Percentiles rank a stretch among this genome's conserved stretches.
These are phyloP conservation scores for Sporisorium sorghi DNA, from an alignment of 1,284 basidiomycete species.

Conservation along the genomic window DNA sequence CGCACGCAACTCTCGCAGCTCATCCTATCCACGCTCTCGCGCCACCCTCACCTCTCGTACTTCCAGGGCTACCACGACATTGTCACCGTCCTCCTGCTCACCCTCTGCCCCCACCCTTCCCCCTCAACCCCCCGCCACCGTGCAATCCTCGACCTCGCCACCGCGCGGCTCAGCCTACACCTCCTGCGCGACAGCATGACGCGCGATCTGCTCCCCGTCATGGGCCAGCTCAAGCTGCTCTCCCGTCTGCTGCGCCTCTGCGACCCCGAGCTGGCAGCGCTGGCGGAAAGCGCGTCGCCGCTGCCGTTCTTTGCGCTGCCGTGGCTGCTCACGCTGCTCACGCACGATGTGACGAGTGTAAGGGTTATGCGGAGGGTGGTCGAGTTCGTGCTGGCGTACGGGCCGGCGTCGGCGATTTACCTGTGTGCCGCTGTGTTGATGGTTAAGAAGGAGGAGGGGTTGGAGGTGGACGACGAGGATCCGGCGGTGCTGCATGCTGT, in stretches of 20 bases:
- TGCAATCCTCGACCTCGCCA: constrained; percentile 26
- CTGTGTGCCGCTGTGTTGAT: constrained; percentile 77
- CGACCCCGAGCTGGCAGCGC: constrained; percentile 78
- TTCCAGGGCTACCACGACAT: constrained; percentile 93
- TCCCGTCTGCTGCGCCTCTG: constrained; percentile 78
- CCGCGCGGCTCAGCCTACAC: constrained; percentile 80
- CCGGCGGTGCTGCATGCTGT: constrained; percentile 52
- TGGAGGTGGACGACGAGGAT: constrained; percentile 40
- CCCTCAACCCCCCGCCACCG: constrained; percentile 8
- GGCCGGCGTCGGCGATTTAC: constrained; percentile 84
- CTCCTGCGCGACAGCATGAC: constrained; percentile 91
- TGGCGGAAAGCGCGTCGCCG: constrained; percentile 77
- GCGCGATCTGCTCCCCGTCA: constrained; percentile 81
- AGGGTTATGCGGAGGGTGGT: constrained; percentile 81
- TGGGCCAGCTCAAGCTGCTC: constrained; percentile 80
- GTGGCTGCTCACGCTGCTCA: constrained; percentile 88
- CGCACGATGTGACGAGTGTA: constrained; percentile 82
- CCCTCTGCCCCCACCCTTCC: constrained; percentile 66
- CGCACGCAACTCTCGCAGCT: constrained; percentile 52
- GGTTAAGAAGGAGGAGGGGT: constrained; percentile 23
- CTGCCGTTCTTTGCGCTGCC: constrained; percentile 88
- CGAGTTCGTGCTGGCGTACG: constrained; percentile 84
- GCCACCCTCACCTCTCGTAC: constrained; percentile 80
- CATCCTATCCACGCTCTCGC: constrained; percentile 78
- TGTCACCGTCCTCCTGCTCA: constrained; percentile 84